These are phyloP conservation scores for Cercospora sesami DNA, from an alignment of 2,329 filamentous ascomycete genomes.

Conservation along the genomic window DNA sequence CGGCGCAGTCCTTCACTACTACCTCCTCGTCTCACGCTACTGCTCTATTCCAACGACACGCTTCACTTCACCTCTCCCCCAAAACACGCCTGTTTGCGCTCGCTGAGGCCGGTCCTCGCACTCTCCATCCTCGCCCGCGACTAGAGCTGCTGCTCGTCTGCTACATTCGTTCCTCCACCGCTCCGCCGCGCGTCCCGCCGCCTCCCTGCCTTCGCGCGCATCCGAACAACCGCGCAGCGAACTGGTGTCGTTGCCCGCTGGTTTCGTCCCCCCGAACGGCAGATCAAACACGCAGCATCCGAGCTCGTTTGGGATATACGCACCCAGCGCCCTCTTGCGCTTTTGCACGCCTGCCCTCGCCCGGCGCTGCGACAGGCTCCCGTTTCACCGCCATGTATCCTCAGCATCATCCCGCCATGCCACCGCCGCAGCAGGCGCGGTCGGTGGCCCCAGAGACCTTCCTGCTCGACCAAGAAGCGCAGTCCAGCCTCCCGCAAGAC, in stretches of 20 bases:
- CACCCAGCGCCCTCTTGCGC: constrained; percentile 1
- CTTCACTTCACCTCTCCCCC: constrained; percentile 16
- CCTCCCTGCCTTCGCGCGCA: neutral
- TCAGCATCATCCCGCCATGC: constrained; percentile 73
- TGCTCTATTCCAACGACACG: constrained; percentile 11
- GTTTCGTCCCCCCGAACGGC: constrained; percentile 9
- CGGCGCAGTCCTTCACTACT: neutral
- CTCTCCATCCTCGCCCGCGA: neutral
- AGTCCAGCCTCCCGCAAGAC: constrained; percentile 93
- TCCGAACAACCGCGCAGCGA: constrained; percentile 19
- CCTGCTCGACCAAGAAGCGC: constrained; percentile 94
- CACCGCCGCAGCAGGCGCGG: constrained; percentile 68
- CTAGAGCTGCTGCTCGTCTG: constrained; percentile 18
- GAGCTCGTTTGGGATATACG: constrained; percentile 20
- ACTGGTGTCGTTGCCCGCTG: constrained; percentile 28
- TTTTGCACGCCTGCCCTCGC: constrained; percentile 4
- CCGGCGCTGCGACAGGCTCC: constrained; percentile 3
- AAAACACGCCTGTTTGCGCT: constrained; percentile 14
- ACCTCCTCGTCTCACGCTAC: constrained; percentile 11
- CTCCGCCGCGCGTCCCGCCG: neutral
- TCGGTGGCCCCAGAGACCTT: constrained; percentile 90
- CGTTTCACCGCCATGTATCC: constrained; percentile 46
- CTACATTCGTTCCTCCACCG: constrained; percentile 18
- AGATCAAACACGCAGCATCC: constrained; percentile 11
- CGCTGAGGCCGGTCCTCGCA: constrained; percentile 29